Evolutionary conservation across 495 filamentous ascomycete genomes (phyloP).

Genomic region (Pseudevernia furfuracea): DNA sequence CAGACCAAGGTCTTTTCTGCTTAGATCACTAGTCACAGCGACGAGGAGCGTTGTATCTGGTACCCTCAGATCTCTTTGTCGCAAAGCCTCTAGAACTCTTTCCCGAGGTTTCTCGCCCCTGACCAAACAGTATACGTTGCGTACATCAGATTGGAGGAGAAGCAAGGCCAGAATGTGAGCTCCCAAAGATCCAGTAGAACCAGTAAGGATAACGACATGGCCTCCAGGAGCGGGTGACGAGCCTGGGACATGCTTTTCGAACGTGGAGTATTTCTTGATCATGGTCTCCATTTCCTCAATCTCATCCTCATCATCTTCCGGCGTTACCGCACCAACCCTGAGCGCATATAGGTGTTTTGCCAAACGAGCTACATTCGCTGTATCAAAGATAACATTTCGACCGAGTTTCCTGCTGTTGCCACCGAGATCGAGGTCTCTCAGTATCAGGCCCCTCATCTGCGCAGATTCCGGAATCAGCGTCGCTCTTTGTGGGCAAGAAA

Average conservation of each 20-base stretch:
- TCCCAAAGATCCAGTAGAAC: conserved; percentile 53
- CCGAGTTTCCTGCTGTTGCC: conserved; percentile 28
- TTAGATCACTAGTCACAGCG: conserved; percentile 43
- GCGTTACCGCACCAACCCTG: conserved; percentile 29
- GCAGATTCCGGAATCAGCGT: background rate
- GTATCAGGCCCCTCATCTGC: conserved; percentile 41
- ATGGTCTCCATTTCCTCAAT: conserved; percentile 40
- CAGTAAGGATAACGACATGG: conserved; percentile 48
- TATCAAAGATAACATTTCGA: conserved; percentile 48
- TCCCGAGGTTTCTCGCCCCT: conserved; percentile 32
- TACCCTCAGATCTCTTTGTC: conserved; percentile 29
- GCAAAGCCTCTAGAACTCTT: conserved; percentile 34
- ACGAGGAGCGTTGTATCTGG: conserved; percentile 25
- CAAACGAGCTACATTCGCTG: conserved; percentile 39
- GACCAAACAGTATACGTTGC: conserved; percentile 47
- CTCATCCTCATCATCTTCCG: conserved; percentile 14
- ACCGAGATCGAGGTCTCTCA: conserved; percentile 38
- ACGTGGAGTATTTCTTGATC: conserved; percentile 45
- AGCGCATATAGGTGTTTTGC: conserved; percentile 40
- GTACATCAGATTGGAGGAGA: conserved; percentile 37
- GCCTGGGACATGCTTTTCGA: conserved; percentile 33
- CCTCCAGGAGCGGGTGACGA: conserved; percentile 22
- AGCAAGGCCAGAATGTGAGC: conserved; percentile 46
- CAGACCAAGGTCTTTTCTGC: conserved; percentile 27
- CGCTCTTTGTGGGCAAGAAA: background rate